Evolutionary conservation across 306 rosid species (phyloP).

Genomic region (Acacia confusa): DNA sequence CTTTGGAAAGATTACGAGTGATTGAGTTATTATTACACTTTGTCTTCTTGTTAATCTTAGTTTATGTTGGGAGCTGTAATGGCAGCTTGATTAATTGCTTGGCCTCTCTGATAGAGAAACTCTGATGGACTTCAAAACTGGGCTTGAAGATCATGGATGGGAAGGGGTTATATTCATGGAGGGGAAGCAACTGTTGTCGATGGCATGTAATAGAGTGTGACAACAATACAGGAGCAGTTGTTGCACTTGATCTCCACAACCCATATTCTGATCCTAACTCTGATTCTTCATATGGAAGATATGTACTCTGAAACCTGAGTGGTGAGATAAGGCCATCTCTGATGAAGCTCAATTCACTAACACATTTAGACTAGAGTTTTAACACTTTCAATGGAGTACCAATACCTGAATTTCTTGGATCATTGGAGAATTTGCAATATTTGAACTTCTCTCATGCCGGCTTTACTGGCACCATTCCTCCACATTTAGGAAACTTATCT

Average conservation of each 20-base stretch:
- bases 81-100: constrained; percentile 23
- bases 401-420: constrained; percentile 41
- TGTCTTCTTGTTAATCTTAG: background rate
- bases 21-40: constrained; percentile 13
- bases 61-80: background rate
- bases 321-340: constrained; percentile 48
- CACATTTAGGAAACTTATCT: constrained; percentile 40
- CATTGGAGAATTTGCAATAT: constrained; percentile 43
- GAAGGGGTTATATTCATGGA: constrained; percentile 43
- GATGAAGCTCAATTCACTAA: constrained; percentile 40
- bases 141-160: constrained; percentile 42
- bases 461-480: constrained; percentile 39
- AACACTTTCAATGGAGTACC: constrained; percentile 38
- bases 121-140: constrained; percentile 45
- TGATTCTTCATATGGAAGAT: constrained; percentile 6
- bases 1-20: constrained; percentile 23
- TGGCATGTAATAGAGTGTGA: constrained; percentile 47
- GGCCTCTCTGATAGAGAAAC: constrained; percentile 39
- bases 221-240: constrained; percentile 38
- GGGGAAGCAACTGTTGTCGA: constrained; percentile 42
- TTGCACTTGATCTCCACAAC: constrained; percentile 42
- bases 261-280: background rate
- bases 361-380: constrained; percentile 47
- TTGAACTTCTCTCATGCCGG: constrained; percentile 47
- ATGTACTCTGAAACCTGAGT: constrained; percentile 38